A percentile compares a stretch with the other conserved stretches of the same genome.
These are phyloP conservation scores for Hyphopichia pseudoburtonii DNA, from an alignment of 1,139 yeast species.

Conservation along the genomic window DNA sequence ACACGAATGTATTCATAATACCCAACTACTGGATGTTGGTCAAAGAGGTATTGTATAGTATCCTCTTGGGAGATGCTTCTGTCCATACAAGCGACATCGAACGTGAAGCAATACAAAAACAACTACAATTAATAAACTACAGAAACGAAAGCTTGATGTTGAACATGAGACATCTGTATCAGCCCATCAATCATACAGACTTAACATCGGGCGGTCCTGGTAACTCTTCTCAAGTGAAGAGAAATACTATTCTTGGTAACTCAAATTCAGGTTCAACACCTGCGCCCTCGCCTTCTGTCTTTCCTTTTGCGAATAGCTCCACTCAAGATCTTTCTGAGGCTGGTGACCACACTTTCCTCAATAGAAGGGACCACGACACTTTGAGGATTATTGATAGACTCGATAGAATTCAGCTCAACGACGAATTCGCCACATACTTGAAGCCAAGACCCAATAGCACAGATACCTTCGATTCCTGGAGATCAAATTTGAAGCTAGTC, in stretches of 20 bases:
- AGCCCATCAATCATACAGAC: constrained; percentile 7
- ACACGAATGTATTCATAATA: constrained; percentile 73
- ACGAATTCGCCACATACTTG: constrained; percentile 28
- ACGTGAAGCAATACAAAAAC: constrained; percentile 43
- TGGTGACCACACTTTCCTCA: constrained; percentile 18
- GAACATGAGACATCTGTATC: constrained; percentile 28
- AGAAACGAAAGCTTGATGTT: constrained; percentile 72
- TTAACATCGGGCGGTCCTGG: constrained; percentile 2
- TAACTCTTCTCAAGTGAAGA: background rate
- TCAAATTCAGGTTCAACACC: background rate
- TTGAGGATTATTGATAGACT: constrained; percentile 32
- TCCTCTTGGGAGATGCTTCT: constrained; percentile 42
- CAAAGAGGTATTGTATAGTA: constrained; percentile 41
- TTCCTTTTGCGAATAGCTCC: background rate
- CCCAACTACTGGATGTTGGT: constrained; percentile 72
- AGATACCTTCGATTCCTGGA: constrained; percentile 30
- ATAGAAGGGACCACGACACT: constrained; percentile 33
- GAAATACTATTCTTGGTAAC: background rate
- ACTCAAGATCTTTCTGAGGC: background rate
- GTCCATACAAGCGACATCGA: constrained; percentile 19
- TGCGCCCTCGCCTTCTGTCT: background rate
- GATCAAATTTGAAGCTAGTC: constrained; percentile 33
- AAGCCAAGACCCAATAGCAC: constrained; percentile 21
- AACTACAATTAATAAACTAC: constrained; percentile 60
- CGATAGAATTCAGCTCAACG: constrained; percentile 32